A percentile compares a stretch with the other conserved stretches of the same genome.
These are phyloP conservation scores for Spirogloea muscicola DNA, from an alignment of 139 green algal genomes.

Conservation along the genomic window DNA sequence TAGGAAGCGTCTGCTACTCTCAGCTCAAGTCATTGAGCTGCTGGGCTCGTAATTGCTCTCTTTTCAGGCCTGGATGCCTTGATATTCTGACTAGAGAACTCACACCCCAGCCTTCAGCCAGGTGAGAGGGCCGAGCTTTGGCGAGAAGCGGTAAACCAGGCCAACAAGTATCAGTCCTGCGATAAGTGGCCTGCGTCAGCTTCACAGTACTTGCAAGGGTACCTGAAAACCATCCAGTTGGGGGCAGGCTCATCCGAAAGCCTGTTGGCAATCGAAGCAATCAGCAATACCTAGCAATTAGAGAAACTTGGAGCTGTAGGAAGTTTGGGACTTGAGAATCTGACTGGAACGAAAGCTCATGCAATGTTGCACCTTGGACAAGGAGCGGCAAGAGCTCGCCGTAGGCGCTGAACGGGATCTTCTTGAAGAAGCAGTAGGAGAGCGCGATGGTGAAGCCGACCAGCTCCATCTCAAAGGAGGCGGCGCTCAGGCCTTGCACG, in stretches of 20 bases:
- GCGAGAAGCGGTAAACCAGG: conserved; percentile 9
- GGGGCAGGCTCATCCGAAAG: not conserved
- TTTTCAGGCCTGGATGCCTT: not conserved
- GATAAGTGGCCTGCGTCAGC: too few species aligned
- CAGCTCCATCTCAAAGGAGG: conserved; percentile 49
- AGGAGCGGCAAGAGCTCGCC: conserved; percentile 49
- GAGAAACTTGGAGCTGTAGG: too few species aligned
- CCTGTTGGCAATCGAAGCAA: too few species aligned
- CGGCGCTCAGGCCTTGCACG: conserved; percentile 42
- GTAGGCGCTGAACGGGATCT: conserved; percentile 50
- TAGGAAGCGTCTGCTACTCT: too few species aligned
- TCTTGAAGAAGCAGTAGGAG: conserved; percentile 39
- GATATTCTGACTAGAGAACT: not conserved
- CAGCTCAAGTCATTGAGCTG: not conserved
- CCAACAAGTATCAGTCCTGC: conserved; percentile 13
- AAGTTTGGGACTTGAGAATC: not conserved
- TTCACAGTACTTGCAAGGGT: too few species aligned
- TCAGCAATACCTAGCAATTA: not conserved
- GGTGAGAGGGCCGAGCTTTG: not conserved
- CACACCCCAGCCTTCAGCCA: conserved; percentile 9
- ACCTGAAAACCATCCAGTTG: too few species aligned
- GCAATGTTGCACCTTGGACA: conserved; percentile 39
- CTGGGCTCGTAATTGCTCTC: not conserved
- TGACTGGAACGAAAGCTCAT: not conserved
- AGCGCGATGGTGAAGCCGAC: conserved; percentile 48